phyloP scores from a whole-genome alignment of 352 stramenopile genomes.

The Blastocystis hominis region DNA sequence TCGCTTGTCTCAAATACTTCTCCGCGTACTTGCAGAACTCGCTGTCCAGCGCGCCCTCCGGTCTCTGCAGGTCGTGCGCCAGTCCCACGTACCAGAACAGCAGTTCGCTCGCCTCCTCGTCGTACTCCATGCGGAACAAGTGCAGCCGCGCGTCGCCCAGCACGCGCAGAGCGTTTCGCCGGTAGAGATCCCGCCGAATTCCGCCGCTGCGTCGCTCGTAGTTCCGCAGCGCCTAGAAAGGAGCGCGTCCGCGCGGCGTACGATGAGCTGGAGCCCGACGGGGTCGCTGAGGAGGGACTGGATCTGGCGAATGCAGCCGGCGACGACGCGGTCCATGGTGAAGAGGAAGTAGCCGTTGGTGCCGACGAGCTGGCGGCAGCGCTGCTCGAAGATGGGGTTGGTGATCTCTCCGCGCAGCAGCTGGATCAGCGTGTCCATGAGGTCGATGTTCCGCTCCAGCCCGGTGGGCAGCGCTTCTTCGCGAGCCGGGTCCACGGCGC shows the following conservation, averaged over 20 bases:
- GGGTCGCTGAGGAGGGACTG: background rate
- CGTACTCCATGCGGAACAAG: constrained; percentile 19
- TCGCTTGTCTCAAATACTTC: background rate
- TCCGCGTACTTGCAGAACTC: constrained; percentile 25
- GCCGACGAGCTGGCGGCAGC: background rate
- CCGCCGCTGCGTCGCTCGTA: background rate
- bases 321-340: constrained; percentile 10
- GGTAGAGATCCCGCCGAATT: background rate
- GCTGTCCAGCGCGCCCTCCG: background rate
- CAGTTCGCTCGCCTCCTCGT: background rate
- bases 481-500: background rate
- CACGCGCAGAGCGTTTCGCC: constrained; percentile 7
- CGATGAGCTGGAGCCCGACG: background rate
- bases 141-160: background rate
- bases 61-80: background rate
- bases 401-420: constrained; percentile 4
- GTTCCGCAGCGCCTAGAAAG: background rate
- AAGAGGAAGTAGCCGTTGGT: constrained; percentile 29
- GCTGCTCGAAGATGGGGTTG: constrained; percentile 22
- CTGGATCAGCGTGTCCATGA: constrained; percentile 41
- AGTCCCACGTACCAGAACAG: constrained; percentile 28
- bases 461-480: background rate
- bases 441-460: background rate
- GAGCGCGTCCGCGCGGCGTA: background rate
- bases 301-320: background rate